These are phyloP conservation scores for Calonectria leucothoes DNA, from an alignment of 2,329 filamentous ascomycete genomes.

Conservation along the genomic window DNA sequence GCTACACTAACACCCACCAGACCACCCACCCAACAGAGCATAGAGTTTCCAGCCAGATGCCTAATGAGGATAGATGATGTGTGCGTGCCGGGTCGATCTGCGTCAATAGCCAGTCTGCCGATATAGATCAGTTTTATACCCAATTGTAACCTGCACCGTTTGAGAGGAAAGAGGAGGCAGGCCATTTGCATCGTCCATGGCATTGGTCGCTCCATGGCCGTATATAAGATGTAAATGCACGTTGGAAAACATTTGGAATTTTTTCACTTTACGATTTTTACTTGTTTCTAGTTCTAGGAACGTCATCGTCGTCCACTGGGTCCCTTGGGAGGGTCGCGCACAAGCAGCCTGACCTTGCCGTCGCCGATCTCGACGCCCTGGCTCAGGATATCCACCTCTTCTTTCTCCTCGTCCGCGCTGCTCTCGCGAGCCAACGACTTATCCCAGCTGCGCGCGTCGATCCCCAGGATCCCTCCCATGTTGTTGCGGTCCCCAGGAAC, in stretches of 20 bases:
- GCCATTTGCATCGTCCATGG: background rate
- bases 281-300: slow-evolving; percentile 40
- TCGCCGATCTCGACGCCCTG: slow-evolving; percentile 77
- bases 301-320: slow-evolving; percentile 61
- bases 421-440: slow-evolving; percentile 66
- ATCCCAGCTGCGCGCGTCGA: slow-evolving; percentile 76
- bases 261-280: slow-evolving; percentile 40
- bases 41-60: slow-evolving; percentile 3
- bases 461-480: slow-evolving; percentile 80
- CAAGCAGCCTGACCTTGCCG: slow-evolving; percentile 73
- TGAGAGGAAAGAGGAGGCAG: background rate
- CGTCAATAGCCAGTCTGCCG: background rate
- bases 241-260: slow-evolving; percentile 21
- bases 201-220: background rate
- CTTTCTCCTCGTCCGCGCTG: slow-evolving; percentile 56
- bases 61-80: background rate
- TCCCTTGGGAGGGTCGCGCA: slow-evolving; percentile 69
- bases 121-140: background rate
- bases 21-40: background rate
- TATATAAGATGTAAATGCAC: background rate
- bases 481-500: slow-evolving; percentile 91
- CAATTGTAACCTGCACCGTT: background rate
- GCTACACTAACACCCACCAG: background rate
- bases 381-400: slow-evolving; percentile 68
- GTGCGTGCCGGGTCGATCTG: background rate